A percentile compares a stretch with the other conserved stretches of the same genome.
Conservation (phyloP, 495 filamentous ascomycete genomes). For the Choiromyces venosus region DNA sequence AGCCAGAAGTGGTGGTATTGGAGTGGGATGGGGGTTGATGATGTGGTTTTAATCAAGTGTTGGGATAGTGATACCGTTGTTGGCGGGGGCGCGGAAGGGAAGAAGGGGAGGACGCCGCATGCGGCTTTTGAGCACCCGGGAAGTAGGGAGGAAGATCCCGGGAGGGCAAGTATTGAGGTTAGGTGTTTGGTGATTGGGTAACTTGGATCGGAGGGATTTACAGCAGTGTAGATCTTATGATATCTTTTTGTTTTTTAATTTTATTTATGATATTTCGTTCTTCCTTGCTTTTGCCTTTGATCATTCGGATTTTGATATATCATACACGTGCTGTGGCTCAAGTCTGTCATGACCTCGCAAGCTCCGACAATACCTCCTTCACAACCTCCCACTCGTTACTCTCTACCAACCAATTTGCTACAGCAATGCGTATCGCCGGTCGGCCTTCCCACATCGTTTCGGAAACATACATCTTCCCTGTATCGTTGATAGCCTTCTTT, state of each 20-base stretch:
- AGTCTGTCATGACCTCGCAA: not conserved
- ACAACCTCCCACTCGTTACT: constrained; percentile 50
- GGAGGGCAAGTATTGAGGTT: constrained; percentile 80
- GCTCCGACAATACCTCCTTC: constrained; percentile 27
- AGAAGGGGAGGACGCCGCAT: constrained; percentile 68
- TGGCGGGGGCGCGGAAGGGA: constrained; percentile 48
- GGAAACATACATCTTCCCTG: constrained; percentile 72
- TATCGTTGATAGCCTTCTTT: constrained; percentile 65
- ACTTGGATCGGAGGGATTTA: not conserved
- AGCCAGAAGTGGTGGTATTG: constrained; percentile 70
- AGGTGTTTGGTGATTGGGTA: constrained; percentile 73
- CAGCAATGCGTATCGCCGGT: constrained; percentile 71
- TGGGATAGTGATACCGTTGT: constrained; percentile 59
- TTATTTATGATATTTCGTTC: not conserved
- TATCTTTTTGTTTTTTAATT: not conserved
- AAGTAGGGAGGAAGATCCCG: constrained; percentile 55
- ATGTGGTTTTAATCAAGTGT: constrained; percentile 75
- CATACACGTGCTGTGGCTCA: not conserved
- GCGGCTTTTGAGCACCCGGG: constrained; percentile 72
- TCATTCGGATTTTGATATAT: not conserved
- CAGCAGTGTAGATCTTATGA: too few relatives aligned
- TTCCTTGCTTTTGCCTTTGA: not conserved
- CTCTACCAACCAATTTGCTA: constrained; percentile 73
- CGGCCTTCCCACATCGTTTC: constrained; percentile 69
- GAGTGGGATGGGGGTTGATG: constrained; percentile 68